Base-by-base conservation (phyloP, 345 rosid genomes). In the Populus euphratica region DNA sequence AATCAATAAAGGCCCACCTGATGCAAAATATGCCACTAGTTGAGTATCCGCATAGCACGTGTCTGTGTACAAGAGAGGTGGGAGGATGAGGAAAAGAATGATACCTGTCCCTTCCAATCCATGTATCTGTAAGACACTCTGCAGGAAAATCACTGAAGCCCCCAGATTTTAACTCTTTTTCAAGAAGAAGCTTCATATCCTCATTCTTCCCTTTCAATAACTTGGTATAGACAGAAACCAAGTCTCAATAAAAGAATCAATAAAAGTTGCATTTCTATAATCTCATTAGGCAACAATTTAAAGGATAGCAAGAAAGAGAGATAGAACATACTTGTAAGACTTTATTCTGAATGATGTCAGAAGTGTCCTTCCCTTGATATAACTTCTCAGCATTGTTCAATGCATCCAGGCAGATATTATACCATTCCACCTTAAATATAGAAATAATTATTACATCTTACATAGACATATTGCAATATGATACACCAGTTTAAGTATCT, bases 1-100 rank as follows among this genome's bases (percentile, higher is more conserved):
- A 88, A 85, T 96, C 98, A 79, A 96, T 86, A 81, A 96, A 94
- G 50, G 97, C 97, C 98, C 97, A 96, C 92, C 98, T 96, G 86
- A 76, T 38, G 84, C 74, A 84, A 70, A 49, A 39, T 17, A 29
- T 25, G 59, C 70, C 27, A 65, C 35, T 66, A 63, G 14, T 21
- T 78, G 38, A 56, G 52, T 25, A 65, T 12, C n/a, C 64, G 56
- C 5, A 5, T 21, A 23, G 6, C 13, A 25, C 62, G 62, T n/a
- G 56, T 27, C 8, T 18, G 12, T 31, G 68, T 20, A 20, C 20
- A 50, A 9, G 50, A 33, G 41, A 41, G 69, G n/a, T 41, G 6
- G 44, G 56, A 80, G 38, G 75, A 56, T 78, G 56, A 73, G 78
- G 76, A 84, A 85, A 77, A 87, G 71, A 80, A 73, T 73, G 38